A percentile compares a stretch with the other conserved stretches of the same genome.
Conservation (phyloP, 1,139 yeast genomes). For the Pichia sp. region DNA sequence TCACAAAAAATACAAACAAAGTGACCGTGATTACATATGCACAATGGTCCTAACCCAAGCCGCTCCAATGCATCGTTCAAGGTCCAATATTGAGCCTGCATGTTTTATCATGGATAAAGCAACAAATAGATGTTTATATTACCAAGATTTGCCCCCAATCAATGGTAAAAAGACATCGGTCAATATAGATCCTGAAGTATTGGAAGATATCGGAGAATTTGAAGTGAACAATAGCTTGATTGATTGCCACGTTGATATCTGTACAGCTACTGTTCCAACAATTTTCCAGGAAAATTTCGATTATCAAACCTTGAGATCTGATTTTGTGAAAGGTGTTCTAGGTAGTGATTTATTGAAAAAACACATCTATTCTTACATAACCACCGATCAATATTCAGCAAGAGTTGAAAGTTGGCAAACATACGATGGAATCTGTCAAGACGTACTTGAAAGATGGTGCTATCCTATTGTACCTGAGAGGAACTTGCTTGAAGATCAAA, state of each 20-base stretch:
- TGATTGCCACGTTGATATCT: slow-evolving; percentile 94
- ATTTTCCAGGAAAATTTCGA: slow-evolving; percentile 95
- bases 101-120: slow-evolving; percentile 73
- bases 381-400: slow-evolving; percentile 77
- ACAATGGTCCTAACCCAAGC: slow-evolving; percentile 92
- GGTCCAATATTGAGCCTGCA: slow-evolving; percentile 77
- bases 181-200: slow-evolving; percentile 75
- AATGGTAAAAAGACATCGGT: slow-evolving; percentile 45
- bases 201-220: slow-evolving; percentile 75
- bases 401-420: slow-evolving; percentile 93
- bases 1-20: slow-evolving; percentile 65
- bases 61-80: slow-evolving; percentile 77
- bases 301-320: slow-evolving; percentile 78
- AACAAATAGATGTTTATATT: slow-evolving; percentile 74
- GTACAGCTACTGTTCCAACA: slow-evolving; percentile 92
- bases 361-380: slow-evolving; percentile 81
- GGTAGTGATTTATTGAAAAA: slow-evolving; percentile 88
- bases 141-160: slow-evolving; percentile 69
- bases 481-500: slow-evolving; percentile 64
- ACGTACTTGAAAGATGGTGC: slow-evolving; percentile 83
- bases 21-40: slow-evolving; percentile 84
- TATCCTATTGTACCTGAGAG: slow-evolving; percentile 90
- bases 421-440: slow-evolving; percentile 88
- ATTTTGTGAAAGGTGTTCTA: slow-evolving; percentile 85
- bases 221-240: slow-evolving; percentile 84